These are phyloP conservation scores for Penicillium bovifimosum DNA, from an alignment of 495 filamentous ascomycete genomes.

Conservation along the genomic window DNA sequence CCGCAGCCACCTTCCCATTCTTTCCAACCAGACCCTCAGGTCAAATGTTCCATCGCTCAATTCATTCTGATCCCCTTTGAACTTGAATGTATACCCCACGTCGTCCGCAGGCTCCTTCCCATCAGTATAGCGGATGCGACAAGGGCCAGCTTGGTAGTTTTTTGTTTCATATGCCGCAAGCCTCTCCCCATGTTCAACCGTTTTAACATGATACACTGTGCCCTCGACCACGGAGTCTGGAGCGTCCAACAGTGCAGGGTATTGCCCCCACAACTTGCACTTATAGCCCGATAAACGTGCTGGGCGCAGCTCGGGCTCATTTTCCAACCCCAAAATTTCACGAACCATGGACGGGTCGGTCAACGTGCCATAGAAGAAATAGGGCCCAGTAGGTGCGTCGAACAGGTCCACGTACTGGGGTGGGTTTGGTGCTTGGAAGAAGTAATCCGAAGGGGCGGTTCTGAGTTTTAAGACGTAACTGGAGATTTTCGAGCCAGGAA, in stretches of 20 bases:
- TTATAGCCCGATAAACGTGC: too few species aligned
- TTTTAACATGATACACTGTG: conserved; percentile 24
- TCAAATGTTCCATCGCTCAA: conserved; percentile 24
- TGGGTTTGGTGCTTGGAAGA: too few species aligned
- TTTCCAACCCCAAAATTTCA: too few species aligned
- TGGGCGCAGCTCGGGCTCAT: too few species aligned
- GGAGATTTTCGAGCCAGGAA: too few species aligned
- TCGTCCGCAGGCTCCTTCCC: conserved; percentile 16
- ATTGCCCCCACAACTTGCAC: too few species aligned
- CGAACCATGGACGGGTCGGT: too few species aligned
- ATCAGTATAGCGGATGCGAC: conserved; percentile 23
- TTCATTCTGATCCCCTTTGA: conserved; percentile 18
- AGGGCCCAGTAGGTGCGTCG: too few species aligned
- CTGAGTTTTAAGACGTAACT: too few species aligned
- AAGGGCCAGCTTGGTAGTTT: conserved; percentile 18
- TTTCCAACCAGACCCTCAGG: conserved; percentile 18
- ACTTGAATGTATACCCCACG: conserved; percentile 21
- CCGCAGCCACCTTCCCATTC: conserved; percentile 7
- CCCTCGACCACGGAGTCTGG: conserved; percentile 15
- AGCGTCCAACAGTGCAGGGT: conserved; percentile 24
- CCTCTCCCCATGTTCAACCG: conserved; percentile 14
- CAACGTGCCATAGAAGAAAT: too few species aligned
- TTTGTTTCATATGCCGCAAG: conserved; percentile 27
- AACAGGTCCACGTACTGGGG: too few species aligned
- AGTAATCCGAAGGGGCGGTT: too few species aligned